Percentiles rank a stretch among this genome's conserved stretches.
phyloP scores from a whole-genome alignment of 352 stramenopile genomes.

The Aphanomyces cochlioides region DNA sequence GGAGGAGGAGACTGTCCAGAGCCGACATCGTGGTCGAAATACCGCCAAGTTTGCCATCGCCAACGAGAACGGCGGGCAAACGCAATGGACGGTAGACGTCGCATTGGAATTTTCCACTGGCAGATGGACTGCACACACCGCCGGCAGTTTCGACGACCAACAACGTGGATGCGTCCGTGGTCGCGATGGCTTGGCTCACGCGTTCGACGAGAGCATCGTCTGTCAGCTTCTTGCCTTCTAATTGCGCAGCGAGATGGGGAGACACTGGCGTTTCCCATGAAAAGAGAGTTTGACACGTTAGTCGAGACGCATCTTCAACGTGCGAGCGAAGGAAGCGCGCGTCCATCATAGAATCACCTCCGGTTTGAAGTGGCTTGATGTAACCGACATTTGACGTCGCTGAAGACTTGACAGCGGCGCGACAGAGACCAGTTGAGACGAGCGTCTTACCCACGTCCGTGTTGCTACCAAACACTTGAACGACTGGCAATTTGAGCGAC shows the following conservation, averaged over 20 bases:
- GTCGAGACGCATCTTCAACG: constrained; percentile 37
- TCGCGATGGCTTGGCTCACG: constrained; percentile 54
- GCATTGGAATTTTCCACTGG: constrained; percentile 85
- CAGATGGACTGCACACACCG: constrained; percentile 89
- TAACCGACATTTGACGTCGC: constrained; percentile 65
- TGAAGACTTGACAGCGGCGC: constrained; percentile 45
- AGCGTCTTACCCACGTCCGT: constrained; percentile 98
- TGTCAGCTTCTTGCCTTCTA: constrained; percentile 83
- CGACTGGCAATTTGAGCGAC: constrained; percentile 61
- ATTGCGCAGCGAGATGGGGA: constrained; percentile 87
- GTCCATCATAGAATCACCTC: constrained; percentile 63
- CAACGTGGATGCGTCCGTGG: constrained; percentile 45
- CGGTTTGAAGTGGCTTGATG: constrained; percentile 97
- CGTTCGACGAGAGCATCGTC: constrained; percentile 82
- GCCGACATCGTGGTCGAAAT: constrained; percentile 93
- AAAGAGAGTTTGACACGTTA: constrained; percentile 87
- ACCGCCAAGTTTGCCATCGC: constrained; percentile 94
- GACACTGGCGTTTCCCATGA: constrained; percentile 93
- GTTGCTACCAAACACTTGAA: constrained; percentile 95
- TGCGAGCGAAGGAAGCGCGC: constrained; percentile 75
- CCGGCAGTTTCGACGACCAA: constrained; percentile 94
- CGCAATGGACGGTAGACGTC: constrained; percentile 91
- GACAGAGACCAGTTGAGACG: constrained; percentile 90
- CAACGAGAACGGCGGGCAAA: constrained; percentile 91
- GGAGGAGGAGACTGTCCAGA: constrained; percentile 88